Conservation (phyloP, 2,329 filamentous ascomycete species). For the Zymoseptoria ardabiliae region DNA sequence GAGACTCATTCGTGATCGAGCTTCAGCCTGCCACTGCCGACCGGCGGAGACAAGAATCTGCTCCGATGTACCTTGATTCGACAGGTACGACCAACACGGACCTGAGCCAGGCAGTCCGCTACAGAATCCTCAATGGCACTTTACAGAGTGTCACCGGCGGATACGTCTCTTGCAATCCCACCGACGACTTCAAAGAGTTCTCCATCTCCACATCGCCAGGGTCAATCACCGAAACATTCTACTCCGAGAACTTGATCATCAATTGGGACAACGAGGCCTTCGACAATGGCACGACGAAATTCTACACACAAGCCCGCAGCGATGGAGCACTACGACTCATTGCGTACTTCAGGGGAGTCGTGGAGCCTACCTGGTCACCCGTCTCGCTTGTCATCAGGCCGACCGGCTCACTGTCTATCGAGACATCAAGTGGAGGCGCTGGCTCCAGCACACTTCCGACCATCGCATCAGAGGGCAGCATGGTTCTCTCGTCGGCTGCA, state of each 20-base stretch:
- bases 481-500: slow-evolving; percentile 2
- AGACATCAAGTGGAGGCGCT: slow-evolving; percentile 2
- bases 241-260: slow-evolving; percentile 20
- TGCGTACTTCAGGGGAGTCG: slow-evolving; percentile 23
- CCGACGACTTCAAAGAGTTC: slow-evolving; percentile 22
- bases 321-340: slow-evolving; percentile 24
- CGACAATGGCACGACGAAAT: slow-evolving; percentile 24
- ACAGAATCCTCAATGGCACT: slow-evolving; percentile 24
- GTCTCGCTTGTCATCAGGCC: slow-evolving; percentile 23
- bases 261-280: slow-evolving; percentile 30
- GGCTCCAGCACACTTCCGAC: slow-evolving; percentile 3
- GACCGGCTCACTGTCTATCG: slow-evolving; percentile 10
- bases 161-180: slow-evolving; percentile 20
- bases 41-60: slow-evolving; percentile 18
- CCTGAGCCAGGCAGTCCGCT: slow-evolving; percentile 23
- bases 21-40: slow-evolving; percentile 12
- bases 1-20: slow-evolving; percentile 27
- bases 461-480: slow-evolving; percentile 5
- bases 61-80: slow-evolving; percentile 22
- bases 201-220: slow-evolving; percentile 16
- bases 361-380: slow-evolving; percentile 22
- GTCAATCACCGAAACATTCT: slow-evolving; percentile 26
- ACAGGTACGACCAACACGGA: slow-evolving; percentile 31
- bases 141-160: slow-evolving; percentile 18
- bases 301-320: slow-evolving; percentile 25